Percentiles rank a stretch among this genome's conserved stretches.
These are phyloP conservation scores for Straminergon stramineum DNA, from an alignment of 225 moss, liverwort and hornwort genomes.

Conservation along the genomic window DNA sequence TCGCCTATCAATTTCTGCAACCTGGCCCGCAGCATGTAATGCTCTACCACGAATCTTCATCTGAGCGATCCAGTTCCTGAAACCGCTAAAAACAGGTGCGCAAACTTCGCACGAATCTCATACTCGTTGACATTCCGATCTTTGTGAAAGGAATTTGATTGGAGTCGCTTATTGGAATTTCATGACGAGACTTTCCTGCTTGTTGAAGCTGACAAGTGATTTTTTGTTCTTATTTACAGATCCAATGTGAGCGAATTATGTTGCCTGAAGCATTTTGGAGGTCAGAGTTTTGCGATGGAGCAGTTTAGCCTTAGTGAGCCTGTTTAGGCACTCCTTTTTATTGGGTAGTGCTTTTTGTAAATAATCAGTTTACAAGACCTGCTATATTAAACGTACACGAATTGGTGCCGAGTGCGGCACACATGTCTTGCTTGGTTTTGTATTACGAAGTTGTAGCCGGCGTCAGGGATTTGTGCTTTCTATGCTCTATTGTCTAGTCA, in stretches of 20 bases:
- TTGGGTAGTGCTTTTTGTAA: background rate
- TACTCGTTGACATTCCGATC: background rate
- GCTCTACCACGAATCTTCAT: background rate
- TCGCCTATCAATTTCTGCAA: background rate
- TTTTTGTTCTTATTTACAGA: background rate
- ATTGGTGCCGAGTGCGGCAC: background rate
- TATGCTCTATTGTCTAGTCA: background rate
- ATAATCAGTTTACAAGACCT: background rate
- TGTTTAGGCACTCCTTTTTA: background rate
- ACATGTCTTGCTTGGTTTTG: background rate
- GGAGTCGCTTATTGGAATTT: background rate
- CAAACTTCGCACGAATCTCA: background rate
- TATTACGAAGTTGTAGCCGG: background rate
- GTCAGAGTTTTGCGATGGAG: background rate
- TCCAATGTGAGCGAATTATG: background rate
- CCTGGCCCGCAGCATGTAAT: background rate
- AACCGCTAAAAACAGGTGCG: background rate
- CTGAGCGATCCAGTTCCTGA: conserved; percentile 1
- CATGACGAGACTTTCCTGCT: background rate
- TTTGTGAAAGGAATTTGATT: background rate
- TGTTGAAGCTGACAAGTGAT: background rate
- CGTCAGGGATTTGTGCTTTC: background rate
- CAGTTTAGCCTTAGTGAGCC: background rate
- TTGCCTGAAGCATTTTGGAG: background rate
- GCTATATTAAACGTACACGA: background rate